Evolutionary conservation across 192 early-diverging fungal species (phyloP).

Genomic region (Thoreauomyces humboldtii): DNA sequence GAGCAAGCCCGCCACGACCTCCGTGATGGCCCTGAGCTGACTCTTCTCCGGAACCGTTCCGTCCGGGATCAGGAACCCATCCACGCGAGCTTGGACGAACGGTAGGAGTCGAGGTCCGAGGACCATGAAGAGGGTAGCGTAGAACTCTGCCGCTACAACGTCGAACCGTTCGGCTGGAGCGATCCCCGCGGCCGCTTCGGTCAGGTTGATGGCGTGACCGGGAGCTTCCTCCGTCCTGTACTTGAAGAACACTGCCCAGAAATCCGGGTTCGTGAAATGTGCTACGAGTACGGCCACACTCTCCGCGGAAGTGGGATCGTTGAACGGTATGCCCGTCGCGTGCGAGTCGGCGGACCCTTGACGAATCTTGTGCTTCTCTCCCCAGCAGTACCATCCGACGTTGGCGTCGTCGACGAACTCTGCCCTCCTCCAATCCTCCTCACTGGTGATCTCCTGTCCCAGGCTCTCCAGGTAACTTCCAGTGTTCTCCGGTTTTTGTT

Average conservation of each 20-base stretch:
- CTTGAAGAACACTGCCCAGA: constrained; percentile 66
- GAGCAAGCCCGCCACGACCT: constrained; percentile 76
- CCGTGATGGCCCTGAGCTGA: constrained; percentile 77
- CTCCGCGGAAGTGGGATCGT: constrained; percentile 58
- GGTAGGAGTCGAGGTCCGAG: constrained; percentile 49
- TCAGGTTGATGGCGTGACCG: constrained; percentile 1
- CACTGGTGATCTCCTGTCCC: constrained; percentile 18
- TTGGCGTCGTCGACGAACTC: constrained; percentile 57
- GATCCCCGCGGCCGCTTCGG: constrained; percentile 14
- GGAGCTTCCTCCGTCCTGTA: constrained; percentile 64
- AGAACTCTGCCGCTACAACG: constrained; percentile 56
- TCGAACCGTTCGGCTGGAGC: constrained; percentile 56
- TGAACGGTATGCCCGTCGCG: constrained; percentile 39
- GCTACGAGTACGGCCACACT: constrained; percentile 54
- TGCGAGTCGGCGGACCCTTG: background rate
- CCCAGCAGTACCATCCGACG: constrained; percentile 84
- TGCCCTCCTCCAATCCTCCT: constrained; percentile 6
- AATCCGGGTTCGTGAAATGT: constrained; percentile 51
- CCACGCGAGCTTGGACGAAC: constrained; percentile 51
- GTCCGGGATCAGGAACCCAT: constrained; percentile 50
- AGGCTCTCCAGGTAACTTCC: constrained; percentile 37
- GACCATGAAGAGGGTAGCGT: constrained; percentile 67
- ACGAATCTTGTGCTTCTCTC: constrained; percentile 41
- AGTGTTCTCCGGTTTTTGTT: constrained; percentile 22
- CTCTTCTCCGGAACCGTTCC: constrained; percentile 63